A percentile compares a stretch with the other conserved stretches of the same genome.
phyloP scores from a whole-genome alignment of 768 basidiomycete genomes.

The Russula lepida region DNA sequence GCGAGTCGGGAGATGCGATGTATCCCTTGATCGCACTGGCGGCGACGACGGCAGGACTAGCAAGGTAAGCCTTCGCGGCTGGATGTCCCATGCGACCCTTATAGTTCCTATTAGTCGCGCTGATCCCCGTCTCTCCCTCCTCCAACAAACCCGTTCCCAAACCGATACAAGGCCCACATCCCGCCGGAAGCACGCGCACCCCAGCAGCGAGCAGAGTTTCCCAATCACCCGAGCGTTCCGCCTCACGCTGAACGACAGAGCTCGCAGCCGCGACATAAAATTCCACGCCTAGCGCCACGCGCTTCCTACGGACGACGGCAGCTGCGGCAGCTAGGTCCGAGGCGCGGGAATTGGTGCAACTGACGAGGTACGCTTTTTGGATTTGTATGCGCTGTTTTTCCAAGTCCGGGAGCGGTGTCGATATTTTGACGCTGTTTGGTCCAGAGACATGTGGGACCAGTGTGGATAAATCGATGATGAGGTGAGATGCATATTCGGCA shows the following conservation, averaged over 20 bases:
- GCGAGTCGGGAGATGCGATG: conserved; percentile 73
- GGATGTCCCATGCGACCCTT: conserved; percentile 98
- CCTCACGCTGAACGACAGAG: conserved; percentile 83
- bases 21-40: conserved; percentile 90
- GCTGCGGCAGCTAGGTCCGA: conserved; percentile 94
- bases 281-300: conserved; percentile 81
- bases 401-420: conserved; percentile 86
- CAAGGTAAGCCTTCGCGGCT: conserved; percentile 90
- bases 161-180: conserved; percentile 98
- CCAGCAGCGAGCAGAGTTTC: conserved; percentile 76
- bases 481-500: conserved; percentile 78
- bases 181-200: conserved; percentile 87
- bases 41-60: conserved; percentile 94
- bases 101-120: conserved; percentile 97
- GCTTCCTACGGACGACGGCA: conserved; percentile 73
- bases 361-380: conserved; percentile 96
- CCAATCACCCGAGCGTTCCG: conserved; percentile 85
- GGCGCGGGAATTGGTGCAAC: conserved; percentile 94
- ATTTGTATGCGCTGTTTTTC: conserved; percentile 68
- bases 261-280: conserved; percentile 97
- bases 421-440: conserved; percentile 95
- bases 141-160: conserved; percentile 87
- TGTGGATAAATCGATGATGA: conserved; percentile 86
- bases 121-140: conserved; percentile 93
- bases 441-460: conserved; percentile 95